Evolutionary conservation across 768 basidiomycete genomes (phyloP).

Genomic region (Neoboletus brunneissimus): DNA sequence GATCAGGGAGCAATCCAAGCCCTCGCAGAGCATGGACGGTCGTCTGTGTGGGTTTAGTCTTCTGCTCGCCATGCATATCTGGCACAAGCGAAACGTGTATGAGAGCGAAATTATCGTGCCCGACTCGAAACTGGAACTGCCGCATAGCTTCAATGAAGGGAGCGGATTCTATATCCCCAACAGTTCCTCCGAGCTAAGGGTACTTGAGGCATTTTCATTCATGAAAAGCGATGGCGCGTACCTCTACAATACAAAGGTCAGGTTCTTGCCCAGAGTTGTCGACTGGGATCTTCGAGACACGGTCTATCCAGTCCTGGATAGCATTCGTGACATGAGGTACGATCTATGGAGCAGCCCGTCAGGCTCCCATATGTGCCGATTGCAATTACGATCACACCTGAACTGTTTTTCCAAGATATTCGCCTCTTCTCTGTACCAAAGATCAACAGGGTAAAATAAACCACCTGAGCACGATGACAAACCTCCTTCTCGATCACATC

Average conservation of each 20-base stretch:
- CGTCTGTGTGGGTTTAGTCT: constrained; percentile 98
- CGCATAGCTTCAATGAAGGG: constrained; percentile 99
- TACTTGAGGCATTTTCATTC: constrained; percentile 3
- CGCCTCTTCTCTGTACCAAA: constrained; percentile 60
- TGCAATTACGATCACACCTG: constrained; percentile 53
- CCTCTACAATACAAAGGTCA: constrained; percentile 97
- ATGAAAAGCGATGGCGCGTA: constrained; percentile 33
- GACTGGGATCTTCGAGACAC: constrained; percentile 90
- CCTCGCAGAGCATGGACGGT: constrained; percentile 93
- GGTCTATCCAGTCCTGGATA: constrained; percentile 98
- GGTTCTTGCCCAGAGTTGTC: constrained; percentile 92
- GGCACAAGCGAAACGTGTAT: constrained; percentile 98
- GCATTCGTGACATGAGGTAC: constrained; percentile 96
- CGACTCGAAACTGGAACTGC: constrained; percentile 99
- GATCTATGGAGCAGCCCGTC: constrained; percentile 47
- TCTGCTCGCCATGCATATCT: constrained; percentile 97
- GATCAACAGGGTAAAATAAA: constrained; percentile 8
- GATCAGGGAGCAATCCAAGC: constrained; percentile 87
- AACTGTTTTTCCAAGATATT: constrained; percentile 96
- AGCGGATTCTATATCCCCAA: constrained; percentile 97
- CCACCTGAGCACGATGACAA: constrained; percentile 23
- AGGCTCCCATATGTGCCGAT: background rate
- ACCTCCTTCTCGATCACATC: constrained; percentile 98
- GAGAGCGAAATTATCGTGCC: constrained; percentile 93
- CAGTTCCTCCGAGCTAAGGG: constrained; percentile 90